These are phyloP conservation scores for Coemansia sp. DNA, from an alignment of 192 early-diverging fungal genomes.

Conservation along the genomic window DNA sequence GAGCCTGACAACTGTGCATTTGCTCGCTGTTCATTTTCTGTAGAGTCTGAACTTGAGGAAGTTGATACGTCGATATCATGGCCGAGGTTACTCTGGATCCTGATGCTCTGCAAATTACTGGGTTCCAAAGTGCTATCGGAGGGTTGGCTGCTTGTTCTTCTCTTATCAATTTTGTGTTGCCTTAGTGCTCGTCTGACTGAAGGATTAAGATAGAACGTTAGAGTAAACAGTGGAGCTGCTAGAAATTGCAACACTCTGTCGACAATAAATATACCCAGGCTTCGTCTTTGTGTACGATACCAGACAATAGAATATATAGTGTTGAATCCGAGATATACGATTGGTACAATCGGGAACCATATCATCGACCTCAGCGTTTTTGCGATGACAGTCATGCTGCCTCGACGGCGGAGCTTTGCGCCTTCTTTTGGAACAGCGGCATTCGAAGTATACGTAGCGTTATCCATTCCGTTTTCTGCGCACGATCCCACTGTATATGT, in stretches of 20 bases:
- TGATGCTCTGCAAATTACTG: background rate
- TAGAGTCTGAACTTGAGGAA: background rate
- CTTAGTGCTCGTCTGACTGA: constrained; percentile 19
- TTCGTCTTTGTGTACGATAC: constrained; percentile 8
- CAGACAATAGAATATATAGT: constrained; percentile 22
- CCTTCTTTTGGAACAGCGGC: constrained; percentile 14
- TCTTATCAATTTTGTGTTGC: constrained; percentile 11
- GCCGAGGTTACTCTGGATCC: background rate
- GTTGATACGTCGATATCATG: background rate
- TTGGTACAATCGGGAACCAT: constrained; percentile 39
- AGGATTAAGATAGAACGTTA: constrained; percentile 40
- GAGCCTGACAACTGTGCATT: background rate
- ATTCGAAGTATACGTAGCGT: background rate
- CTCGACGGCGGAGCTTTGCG: constrained; percentile 7
- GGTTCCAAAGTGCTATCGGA: background rate
- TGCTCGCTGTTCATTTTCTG: background rate
- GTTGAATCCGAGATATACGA: constrained; percentile 30
- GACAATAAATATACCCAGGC: constrained; percentile 8
- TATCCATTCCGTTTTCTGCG: background rate
- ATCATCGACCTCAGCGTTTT: constrained; percentile 25
- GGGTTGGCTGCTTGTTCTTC: background rate
- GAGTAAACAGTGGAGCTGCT: constrained; percentile 16
- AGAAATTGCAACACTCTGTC: constrained; percentile 40
- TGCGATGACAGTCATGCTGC: constrained; percentile 17
- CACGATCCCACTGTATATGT: background rate